Conservation (phyloP, 2,329 filamentous ascomycete species). For the Albifimbria verrucaria region DNA sequence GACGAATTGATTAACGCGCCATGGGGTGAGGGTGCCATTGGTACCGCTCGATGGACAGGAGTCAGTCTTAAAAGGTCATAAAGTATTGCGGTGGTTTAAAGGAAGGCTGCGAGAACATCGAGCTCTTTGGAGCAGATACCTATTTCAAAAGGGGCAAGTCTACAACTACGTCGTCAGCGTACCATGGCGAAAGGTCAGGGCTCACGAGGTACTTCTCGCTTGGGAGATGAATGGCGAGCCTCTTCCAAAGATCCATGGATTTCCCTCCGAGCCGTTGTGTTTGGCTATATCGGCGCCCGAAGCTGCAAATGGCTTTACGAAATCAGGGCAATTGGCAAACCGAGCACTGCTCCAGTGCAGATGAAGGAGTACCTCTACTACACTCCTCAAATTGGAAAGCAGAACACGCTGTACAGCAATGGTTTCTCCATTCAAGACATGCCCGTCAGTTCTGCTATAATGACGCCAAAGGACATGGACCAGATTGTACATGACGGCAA, state of each 20-base stretch:
- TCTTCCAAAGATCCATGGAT: slow-evolving; percentile 64
- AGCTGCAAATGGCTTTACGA: slow-evolving; percentile 62
- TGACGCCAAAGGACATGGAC: slow-evolving; percentile 58
- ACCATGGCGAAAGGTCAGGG: slow-evolving; percentile 64
- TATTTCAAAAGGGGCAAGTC: slow-evolving; percentile 66
- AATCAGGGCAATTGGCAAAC: slow-evolving; percentile 56
- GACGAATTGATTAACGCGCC: slow-evolving; percentile 55
- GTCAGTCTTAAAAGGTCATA: slow-evolving; percentile 67
- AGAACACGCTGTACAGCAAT: slow-evolving; percentile 39
- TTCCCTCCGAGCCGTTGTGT: slow-evolving; percentile 57
- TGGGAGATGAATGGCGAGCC: slow-evolving; percentile 71
- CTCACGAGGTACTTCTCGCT: slow-evolving; percentile 62
- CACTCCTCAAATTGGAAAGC: slow-evolving; percentile 64
- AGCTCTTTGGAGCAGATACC: slow-evolving; percentile 67
- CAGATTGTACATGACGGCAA: slow-evolving; percentile 56
- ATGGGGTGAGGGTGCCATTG: slow-evolving; percentile 68
- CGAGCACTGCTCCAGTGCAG: slow-evolving; percentile 59
- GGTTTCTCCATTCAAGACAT: slow-evolving; percentile 70
- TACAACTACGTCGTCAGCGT: slow-evolving; percentile 68
- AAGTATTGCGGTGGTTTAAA: slow-evolving; percentile 64
- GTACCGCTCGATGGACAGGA: slow-evolving; percentile 60
- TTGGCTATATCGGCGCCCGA: slow-evolving; percentile 66
- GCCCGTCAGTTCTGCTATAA: slow-evolving; percentile 67
- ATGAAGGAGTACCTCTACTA: slow-evolving; percentile 67
- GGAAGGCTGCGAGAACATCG: slow-evolving; percentile 56